Conservation (phyloP, 164 flowering plant species). For the Liriodendron chinense region DNA sequence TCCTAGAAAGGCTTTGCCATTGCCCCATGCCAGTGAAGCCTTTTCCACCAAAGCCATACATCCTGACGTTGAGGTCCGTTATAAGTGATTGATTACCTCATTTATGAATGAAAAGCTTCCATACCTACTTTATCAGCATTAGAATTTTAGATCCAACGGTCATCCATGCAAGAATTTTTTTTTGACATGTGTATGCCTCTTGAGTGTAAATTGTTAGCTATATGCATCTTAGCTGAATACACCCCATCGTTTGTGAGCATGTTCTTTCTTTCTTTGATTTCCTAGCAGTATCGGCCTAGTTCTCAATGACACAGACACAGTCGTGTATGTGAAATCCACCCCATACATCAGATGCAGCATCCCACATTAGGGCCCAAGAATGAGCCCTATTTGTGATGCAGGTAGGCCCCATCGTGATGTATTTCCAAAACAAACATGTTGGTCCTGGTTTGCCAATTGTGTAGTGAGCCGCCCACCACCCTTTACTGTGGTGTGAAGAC, state of each 20-base stretch:
- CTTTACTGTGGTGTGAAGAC: no score
- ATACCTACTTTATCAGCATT: neutral
- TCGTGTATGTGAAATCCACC: no score
- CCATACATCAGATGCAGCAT: no score
- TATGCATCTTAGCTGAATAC: neutral
- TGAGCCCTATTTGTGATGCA: no score
- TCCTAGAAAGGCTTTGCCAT: constrained; percentile 40
- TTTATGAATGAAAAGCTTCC: neutral
- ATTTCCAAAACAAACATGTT: no score
- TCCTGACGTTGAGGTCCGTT: constrained; percentile 11
- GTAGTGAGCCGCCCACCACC: no score
- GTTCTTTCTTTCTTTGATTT: no score
- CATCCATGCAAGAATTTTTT: neutral
- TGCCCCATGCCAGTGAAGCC: constrained; percentile 26
- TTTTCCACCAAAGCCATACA: constrained; percentile 12
- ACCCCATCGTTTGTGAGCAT: neutral
- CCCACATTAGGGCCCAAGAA: no score
- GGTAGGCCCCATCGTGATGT: no score
- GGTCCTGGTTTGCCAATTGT: no score
- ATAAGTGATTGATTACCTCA: neutral
- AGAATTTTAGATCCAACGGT: neutral
- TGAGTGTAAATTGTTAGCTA: neutral
- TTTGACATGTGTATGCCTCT: neutral
- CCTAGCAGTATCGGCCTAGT: no score
- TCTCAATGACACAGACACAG: no score